Evolutionary conservation across 371 early-diverging fungal species (phyloP).

Genomic region (Blakeslea trispora): DNA sequence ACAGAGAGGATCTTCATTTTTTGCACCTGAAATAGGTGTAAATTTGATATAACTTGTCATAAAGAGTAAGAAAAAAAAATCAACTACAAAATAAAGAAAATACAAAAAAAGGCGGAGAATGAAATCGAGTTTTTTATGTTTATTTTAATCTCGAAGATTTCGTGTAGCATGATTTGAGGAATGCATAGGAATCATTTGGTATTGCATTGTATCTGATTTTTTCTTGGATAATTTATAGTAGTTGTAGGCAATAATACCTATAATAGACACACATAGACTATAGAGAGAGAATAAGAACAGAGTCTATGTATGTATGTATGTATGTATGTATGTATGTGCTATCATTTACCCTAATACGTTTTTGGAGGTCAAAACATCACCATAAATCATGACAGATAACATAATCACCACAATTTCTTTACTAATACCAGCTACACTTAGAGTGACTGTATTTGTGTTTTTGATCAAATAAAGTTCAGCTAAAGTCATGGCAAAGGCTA

Average conservation of each 20-base stretch:
- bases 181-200: constrained; percentile 31
- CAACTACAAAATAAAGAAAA: no score
- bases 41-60: constrained; percentile 80
- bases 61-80: no score
- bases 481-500: constrained; percentile 84
- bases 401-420: constrained; percentile 66
- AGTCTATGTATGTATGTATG: not conserved
- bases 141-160: constrained; percentile 22
- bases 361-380: constrained; percentile 51
- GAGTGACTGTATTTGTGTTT: constrained; percentile 79
- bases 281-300: not conserved
- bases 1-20: constrained; percentile 82
- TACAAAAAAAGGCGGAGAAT: no score
- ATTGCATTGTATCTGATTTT: constrained; percentile 24
- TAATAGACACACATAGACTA: constrained; percentile 60
- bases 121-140: no score
- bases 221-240: constrained; percentile 54
- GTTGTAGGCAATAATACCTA: constrained; percentile 61
- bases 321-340: no score
- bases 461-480: constrained; percentile 82
- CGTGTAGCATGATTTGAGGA: constrained; percentile 5
- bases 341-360: constrained; percentile 55
- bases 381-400: constrained; percentile 54
- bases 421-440: constrained; percentile 87
- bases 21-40: constrained; percentile 84